A percentile compares a stretch with the other conserved stretches of the same genome.
Evolutionary conservation across 75 land plant genomes (phyloP).

Genomic region (Ceratopteris richardii): DNA sequence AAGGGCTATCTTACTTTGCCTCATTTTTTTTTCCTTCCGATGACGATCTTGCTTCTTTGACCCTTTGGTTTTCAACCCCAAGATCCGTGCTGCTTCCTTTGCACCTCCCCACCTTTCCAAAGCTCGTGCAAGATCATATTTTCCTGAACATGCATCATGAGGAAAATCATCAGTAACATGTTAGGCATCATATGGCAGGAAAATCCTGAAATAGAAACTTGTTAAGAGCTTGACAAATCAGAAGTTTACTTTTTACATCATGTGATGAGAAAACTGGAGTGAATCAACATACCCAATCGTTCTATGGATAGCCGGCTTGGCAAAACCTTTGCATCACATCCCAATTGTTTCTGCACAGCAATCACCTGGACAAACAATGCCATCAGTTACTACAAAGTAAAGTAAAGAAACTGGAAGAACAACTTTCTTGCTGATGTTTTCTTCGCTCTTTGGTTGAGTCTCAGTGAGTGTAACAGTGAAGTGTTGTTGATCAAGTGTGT

Average conservation of each 20-base stretch:
- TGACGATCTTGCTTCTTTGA: background rate
- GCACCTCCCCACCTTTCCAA: conserved; percentile 39
- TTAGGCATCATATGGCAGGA: background rate
- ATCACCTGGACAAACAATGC: conserved; percentile 14
- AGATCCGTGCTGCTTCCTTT: conserved; percentile 21
- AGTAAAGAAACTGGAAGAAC: too few relatives aligned
- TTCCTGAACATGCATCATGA: conserved; percentile 26
- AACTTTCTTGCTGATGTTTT: too few relatives aligned
- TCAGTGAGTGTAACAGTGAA: too few relatives aligned
- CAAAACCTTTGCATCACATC: conserved; percentile 15
- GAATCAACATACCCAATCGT: conserved; percentile 18
- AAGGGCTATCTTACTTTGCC: too few relatives aligned
- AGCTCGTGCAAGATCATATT: conserved; percentile 31
- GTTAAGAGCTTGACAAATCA: too few relatives aligned
- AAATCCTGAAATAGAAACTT: background rate
- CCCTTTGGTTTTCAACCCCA: conserved; percentile 12
- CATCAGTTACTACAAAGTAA: too few relatives aligned
- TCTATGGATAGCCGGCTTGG: conserved; percentile 28
- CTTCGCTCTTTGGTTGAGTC: too few relatives aligned
- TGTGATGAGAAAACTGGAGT: too few relatives aligned
- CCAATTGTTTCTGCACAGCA: conserved; percentile 18
- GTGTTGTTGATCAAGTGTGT: too few relatives aligned
- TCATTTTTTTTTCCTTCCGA: background rate
- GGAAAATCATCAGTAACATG: too few relatives aligned
- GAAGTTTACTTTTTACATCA: too few relatives aligned